Base-by-base conservation (phyloP, 257 asterid genomes). In the Solanum neorickii region DNA sequence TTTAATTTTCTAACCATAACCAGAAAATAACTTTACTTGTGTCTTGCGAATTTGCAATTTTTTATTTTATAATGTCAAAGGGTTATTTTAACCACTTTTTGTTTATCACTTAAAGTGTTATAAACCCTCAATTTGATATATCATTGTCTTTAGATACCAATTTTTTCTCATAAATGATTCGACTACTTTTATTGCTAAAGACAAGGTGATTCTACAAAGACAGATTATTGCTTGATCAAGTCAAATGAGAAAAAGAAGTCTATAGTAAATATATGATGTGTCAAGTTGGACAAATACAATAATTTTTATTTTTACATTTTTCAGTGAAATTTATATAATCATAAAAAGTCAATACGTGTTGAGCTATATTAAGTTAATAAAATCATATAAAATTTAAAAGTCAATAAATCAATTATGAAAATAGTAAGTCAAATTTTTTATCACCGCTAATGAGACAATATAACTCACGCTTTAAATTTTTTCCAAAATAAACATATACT, bases 11-110 rank as follows among this genome's bases (percentile, higher is more conserved):
- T 18, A 1, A 52, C 2, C 62, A 52, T 52, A 52, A 52, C 11
- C 62, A 52, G 6, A 0, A 7, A 52, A 52, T 9, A 18, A 52
- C 0, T 4, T 9, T 52, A 18, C 62, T 0, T 0, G 4, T 52
- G 62, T 52, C 4, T 52, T 52, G 23, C 0, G 0, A 52, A 52
- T 52, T 52, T 52, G 62, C n/a, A 52, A 18, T 52, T 18, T 52
- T 52, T 52, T 39, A 5, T 52, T 6, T 6, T 9, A 52, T 21
- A 18, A 52, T 52, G 62, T 12, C 15, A 3, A 37, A 39, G 49
- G 49, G 15, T 11, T 44, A 44, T 44, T 11, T 44, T 44, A 11
- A 44, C 49, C 49, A 44, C 49, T 3, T 44, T 12, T 39, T 37
- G 6, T 44, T 44, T 44, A 44, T 44, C 49, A 44, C 5, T 12